Evolutionary conservation across 345 rosid genomes (phyloP), one percentile per base, ranked within the genome.

Genomic region (Brassica rapa): DNA sequence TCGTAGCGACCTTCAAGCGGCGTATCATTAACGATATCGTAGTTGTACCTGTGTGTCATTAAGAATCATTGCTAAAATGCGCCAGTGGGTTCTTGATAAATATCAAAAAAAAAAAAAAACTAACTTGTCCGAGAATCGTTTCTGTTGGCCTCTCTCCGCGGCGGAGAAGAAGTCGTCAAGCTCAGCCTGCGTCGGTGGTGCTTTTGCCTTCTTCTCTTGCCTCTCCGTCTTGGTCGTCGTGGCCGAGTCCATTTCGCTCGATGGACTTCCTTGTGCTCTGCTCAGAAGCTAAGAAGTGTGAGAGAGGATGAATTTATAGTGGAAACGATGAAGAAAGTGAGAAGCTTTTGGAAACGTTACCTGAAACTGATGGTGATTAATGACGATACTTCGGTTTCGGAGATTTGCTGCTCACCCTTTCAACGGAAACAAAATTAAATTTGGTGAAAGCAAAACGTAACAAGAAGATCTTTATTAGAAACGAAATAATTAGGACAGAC

Each of bases 41-140:
- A 90, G 43, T 90, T 90, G 87, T 90, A 90, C 88, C 95, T 90
- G 62, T 76, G 19, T 21, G 21, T 7, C 29, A 61, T 77, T 71
- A 59, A 72, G 57, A 33, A 35, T 12, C 14, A 3, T 2, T 21
- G 51, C 51, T 79, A 73, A 11, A 6, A 43, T 72, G 21, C 56
- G 53, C 51, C 29, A 77, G 72, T 76, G 0, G 33, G 4, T 25
- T 25, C 27, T 25, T 25, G 27, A 25, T 25, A 25, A 25, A 25
- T 25, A 25, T 19, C 21, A 25, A 25, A 1, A 3, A 16, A 43
- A 16, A 43, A 24, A 57, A 57, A 3, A 6, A 0, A 75, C 89
- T 85, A 33, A 86, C 91, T 86, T 88, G 56, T 83, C 88, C 25
- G 78, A 71, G 64, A 88, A 88, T 78, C 87, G 82, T 71, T 82